Conservation (phyloP, 2,329 filamentous ascomycete genomes). For the Colletotrichum destructivum region DNA sequence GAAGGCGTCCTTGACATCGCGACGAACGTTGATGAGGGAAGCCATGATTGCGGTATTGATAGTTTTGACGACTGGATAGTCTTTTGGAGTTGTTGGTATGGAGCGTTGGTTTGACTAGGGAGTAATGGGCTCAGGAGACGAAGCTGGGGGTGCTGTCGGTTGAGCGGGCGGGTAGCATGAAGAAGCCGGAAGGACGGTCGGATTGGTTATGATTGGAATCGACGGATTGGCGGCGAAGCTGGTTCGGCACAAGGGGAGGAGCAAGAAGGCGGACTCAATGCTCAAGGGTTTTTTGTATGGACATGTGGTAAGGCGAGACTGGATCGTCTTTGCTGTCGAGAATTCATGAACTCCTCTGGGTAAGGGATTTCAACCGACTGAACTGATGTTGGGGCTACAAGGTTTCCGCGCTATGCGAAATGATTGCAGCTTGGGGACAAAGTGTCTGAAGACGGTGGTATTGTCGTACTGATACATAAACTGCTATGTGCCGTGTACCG, state of each 20-base stretch:
- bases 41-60: conserved; percentile 81
- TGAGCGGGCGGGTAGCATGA: conserved; percentile 36
- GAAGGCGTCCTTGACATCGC: conserved; percentile 98
- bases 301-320: conserved; percentile 69
- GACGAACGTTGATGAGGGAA: conserved; percentile 93
- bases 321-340: conserved; percentile 63
- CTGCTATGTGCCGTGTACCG: conserved; percentile 57
- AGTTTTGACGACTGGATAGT: conserved; percentile 27
- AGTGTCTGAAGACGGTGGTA: conserved; percentile 93
- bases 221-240: conserved; percentile 11
- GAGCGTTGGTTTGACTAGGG: conserved; percentile 17
- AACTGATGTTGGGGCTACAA: conserved; percentile 90
- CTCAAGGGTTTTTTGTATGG: conserved; percentile 66
- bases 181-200: conserved; percentile 26
- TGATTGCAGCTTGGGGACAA: conserved; percentile 94
- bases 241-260: conserved; percentile 38
- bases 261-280: conserved; percentile 66
- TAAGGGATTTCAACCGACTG: conserved; percentile 84
- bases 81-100: conserved; percentile 26
- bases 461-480: conserved; percentile 99
- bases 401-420: conserved; percentile 97
- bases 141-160: conserved; percentile 45
- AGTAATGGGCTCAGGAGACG: conserved; percentile 44
- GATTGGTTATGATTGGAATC: conserved; percentile 19
- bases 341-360: conserved; percentile 71